Base-by-base conservation (phyloP, 2,329 filamentous ascomycete species). In the Colletotrichum cordylinicola region DNA sequence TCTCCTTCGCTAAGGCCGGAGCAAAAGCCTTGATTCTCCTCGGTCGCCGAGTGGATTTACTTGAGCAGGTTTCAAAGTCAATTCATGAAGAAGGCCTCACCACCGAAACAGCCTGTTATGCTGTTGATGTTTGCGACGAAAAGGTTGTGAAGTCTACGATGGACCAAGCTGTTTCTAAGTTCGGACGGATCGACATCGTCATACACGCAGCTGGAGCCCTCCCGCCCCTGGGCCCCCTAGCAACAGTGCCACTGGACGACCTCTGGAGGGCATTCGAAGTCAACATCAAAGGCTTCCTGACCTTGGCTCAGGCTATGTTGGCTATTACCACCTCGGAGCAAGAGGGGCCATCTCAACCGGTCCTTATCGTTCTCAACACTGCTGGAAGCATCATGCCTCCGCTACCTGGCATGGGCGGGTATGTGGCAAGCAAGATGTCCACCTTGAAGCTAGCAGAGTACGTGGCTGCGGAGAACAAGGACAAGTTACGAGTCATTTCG, bases 281-380 rank as follows among this genome's bases (percentile, higher is more conserved):
- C 13, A 52, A 52, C 10, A 52, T 52, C 0, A 52, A 52, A 52
- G 43, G 6, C 3, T 48, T 48, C 10, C 43, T 21, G 3, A 52
- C 6, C 10, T 52, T 21, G 0, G 43, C 43, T 13, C 43, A 52
- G 1, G n/a, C 43, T 52, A 13, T 52, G n/a, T 52, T 52, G 43
- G 43, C n/a, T 52, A n/a, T 21, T 21, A 52, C 6, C 10, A 21
- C 43, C 2, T 21, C 43, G 43, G n/a, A 8, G 13, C 43, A 52
- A 21, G 10, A 52, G 0, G 0, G 43, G 0, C 0, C n/a, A 4
- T 52, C 43, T 52, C n/a, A 13, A 2, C 43, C 43, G 0, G n/a
- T 52, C n/a, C 1, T 52, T 21, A 21, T 52, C n/a, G 43, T 52
- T 0, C 43, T 52, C 43, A 52, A 52, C 43, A 52, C 43, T 13